Conservation (phyloP, 1,284 basidiomycete species). For the Retiboletus flavoniger region DNA sequence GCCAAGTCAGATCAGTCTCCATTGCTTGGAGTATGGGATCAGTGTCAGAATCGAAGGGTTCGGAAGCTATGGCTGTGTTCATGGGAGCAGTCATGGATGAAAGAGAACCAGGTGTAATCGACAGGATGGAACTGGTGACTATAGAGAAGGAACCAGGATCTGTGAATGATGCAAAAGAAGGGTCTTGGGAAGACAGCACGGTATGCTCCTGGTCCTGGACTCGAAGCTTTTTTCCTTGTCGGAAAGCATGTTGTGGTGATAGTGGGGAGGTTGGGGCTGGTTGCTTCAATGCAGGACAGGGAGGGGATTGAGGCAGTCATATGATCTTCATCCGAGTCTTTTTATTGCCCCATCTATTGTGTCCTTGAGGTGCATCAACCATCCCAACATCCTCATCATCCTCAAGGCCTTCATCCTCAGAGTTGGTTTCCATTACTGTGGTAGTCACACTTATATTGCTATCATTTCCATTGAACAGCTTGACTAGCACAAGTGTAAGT, state of each 20-base stretch:
- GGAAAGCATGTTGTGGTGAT: background rate
- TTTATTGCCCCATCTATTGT: background rate
- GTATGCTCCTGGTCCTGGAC: background rate
- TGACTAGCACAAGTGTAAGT: background rate
- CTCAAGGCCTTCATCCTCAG: background rate
- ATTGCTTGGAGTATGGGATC: background rate
- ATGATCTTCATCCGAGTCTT: background rate
- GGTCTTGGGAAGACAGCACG: background rate
- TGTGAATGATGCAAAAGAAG: background rate
- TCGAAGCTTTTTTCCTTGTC: background rate
- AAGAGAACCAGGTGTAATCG: background rate
- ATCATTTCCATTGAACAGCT: background rate
- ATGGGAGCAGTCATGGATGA: too few relatives aligned
- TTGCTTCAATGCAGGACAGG: background rate
- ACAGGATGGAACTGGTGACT: background rate
- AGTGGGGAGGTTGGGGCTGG: background rate
- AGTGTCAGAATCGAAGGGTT: background rate
- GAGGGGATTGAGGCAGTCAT: background rate
- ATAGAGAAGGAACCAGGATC: background rate
- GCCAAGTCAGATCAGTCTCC: background rate
- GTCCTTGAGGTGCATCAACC: background rate
- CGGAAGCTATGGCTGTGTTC: background rate
- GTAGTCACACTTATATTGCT: background rate
- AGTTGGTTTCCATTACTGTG: background rate
- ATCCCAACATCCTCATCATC: background rate